Conservation (phyloP, 1,284 basidiomycete species). For the Apiotrichum brassicae region DNA sequence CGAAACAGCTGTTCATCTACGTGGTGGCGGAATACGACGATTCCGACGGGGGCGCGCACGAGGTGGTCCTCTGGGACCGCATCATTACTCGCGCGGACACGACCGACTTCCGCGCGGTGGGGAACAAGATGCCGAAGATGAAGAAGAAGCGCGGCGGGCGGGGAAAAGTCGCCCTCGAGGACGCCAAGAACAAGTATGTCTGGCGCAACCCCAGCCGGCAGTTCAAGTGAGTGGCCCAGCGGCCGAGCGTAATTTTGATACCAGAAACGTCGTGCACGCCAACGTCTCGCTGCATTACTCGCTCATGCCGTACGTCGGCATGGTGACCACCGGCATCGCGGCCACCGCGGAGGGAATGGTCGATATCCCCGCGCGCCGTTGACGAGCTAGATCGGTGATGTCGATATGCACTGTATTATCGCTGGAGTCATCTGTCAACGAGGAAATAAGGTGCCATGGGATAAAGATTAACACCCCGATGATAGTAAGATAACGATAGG, state of each 20-base stretch:
- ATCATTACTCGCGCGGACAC: conserved; percentile 39
- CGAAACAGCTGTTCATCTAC: conserved; percentile 48
- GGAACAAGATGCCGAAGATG: conserved; percentile 6
- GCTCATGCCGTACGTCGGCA: conserved; percentile 48
- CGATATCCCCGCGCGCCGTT: conserved; percentile 2
- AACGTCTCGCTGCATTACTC: conserved; percentile 46
- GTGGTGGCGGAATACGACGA: conserved; percentile 43
- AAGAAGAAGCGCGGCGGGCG: conserved; percentile 2
- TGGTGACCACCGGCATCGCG: conserved; percentile 42
- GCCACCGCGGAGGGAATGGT: conserved; percentile 37
- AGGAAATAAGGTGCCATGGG: too few relatives aligned
- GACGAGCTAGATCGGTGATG: conserved; percentile 15
- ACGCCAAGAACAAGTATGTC: conserved; percentile 38
- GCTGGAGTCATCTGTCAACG: too few relatives aligned
- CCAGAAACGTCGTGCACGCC: conserved; percentile 35
- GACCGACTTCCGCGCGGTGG: conserved; percentile 36
- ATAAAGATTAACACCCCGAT: too few relatives aligned
- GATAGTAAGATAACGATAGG: too few relatives aligned
- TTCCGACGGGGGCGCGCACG: conserved; percentile 25
- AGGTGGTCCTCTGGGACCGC: conserved; percentile 48
- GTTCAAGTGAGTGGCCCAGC: conserved; percentile 40
- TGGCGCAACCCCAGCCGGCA: conserved; percentile 41
- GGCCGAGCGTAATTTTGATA: conserved; percentile 1
- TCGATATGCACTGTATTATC: too few relatives aligned
- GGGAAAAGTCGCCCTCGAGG: conserved; percentile 33